These are phyloP conservation scores for Harringtonia aguacate DNA, from an alignment of 2,329 filamentous ascomycete genomes.

Conservation along the genomic window DNA sequence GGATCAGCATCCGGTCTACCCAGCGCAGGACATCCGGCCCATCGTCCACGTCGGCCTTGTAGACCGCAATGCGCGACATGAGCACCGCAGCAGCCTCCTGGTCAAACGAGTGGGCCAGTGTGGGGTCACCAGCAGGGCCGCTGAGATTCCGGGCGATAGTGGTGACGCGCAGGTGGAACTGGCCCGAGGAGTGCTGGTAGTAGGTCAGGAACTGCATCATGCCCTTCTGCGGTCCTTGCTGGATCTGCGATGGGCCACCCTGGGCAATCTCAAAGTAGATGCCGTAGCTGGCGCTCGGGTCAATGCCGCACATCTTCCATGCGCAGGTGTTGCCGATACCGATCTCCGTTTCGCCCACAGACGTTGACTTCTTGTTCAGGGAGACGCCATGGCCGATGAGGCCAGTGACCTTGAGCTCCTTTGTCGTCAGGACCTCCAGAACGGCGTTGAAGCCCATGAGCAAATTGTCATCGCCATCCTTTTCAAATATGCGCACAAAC, in stretches of 20 bases:
- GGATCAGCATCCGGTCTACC: slow-evolving; percentile 97
- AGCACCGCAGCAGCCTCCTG: slow-evolving; percentile 95
- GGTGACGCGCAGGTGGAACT: slow-evolving; percentile 92
- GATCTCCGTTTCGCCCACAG: slow-evolving; percentile 94
- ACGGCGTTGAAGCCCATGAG: slow-evolving; percentile 98
- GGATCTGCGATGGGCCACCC: slow-evolving; percentile 71
- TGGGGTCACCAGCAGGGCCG: slow-evolving; percentile 86
- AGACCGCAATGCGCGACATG: slow-evolving; percentile 98
- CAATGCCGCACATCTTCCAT: slow-evolving; percentile 99
- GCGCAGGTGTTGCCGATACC: slow-evolving; percentile 97
- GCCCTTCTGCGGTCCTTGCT: slow-evolving; percentile 74
- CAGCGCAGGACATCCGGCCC: slow-evolving; percentile 96
- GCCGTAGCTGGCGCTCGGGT: slow-evolving; percentile 86
- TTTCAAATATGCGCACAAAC: slow-evolving; percentile 93
- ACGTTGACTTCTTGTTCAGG: slow-evolving; percentile 94
- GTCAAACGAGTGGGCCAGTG: slow-evolving; percentile 93
- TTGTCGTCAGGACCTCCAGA: slow-evolving; percentile 90
- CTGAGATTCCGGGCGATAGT: slow-evolving; percentile 87
- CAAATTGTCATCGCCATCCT: slow-evolving; percentile 87
- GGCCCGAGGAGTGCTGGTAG: slow-evolving; percentile 93
- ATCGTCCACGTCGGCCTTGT: slow-evolving; percentile 97
- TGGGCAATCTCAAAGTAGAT: slow-evolving; percentile 98
- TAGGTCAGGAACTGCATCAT: slow-evolving; percentile 98
- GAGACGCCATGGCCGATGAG: slow-evolving; percentile 95
- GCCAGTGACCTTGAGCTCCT: slow-evolving; percentile 95